Evolutionary conservation across 106 monocot species (phyloP), one percentile per base, ranked within the genome.

Genomic region (Vanilla planifolia): DNA sequence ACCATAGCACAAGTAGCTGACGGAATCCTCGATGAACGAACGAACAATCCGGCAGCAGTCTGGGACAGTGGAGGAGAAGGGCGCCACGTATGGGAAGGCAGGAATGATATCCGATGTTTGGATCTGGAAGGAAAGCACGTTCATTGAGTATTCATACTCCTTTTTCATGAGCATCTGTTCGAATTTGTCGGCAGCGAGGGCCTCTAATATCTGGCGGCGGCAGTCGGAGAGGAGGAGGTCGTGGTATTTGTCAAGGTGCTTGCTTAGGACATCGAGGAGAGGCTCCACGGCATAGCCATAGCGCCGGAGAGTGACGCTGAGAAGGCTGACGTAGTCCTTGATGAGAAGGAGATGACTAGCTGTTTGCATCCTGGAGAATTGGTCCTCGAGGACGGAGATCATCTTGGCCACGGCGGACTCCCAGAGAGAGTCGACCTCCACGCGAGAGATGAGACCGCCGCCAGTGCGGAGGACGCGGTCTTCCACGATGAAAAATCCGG

Each of bases 111-210:
- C 98, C 0, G 88, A 80, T 6, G 88, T 78, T 71, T 98, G 98
- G 43, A 98, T 72, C 70, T 84, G 88, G 70, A 98, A 98, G 15
- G 92, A 76, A 23, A 88, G 77, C 6, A 98, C 92, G 43, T 98
- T 98, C 98, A 98, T 98, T 22, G 91, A 92, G 60, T 98, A 98
- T 69, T 98, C 98, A 51, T 98, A 98, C 69, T 98, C 98, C 67
- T 98, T 98, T 67, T 77, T 92, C 98, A 98, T 92, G 37, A 98
- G 62, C 91, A 98, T 88, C 61, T 88, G 98, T 61, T 88, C 82
- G 28, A 85, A 80, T 39, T 81, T 77, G 64, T 98, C 98, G 3
- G 98, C 87, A 0, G 79, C 72, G 0, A 98, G 68, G 28, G 92
- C 84, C 47, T 92, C 98, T 0, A 79, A 68, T 16, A 98, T 81